Percentiles rank a stretch among this genome's conserved stretches.
These are phyloP conservation scores for Fonsecaea pedrosoi DNA, from an alignment of 2,329 filamentous ascomycete species.

Conservation along the genomic window DNA sequence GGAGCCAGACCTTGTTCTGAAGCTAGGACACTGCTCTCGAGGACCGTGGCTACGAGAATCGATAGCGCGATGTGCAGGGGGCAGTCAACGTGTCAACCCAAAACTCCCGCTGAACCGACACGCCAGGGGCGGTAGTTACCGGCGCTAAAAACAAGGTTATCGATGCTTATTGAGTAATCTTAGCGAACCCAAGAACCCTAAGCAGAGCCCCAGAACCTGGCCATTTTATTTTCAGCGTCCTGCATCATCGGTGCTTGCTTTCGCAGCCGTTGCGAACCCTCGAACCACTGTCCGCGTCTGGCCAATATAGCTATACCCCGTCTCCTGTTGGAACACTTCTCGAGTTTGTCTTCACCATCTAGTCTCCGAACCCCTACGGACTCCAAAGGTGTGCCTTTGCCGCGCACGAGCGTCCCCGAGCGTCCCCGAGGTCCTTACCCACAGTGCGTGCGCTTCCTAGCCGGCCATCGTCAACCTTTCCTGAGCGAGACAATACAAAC, in stretches of 20 bases:
- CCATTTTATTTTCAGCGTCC: conserved; percentile 20
- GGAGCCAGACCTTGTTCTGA: background rate
- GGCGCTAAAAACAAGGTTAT: conserved; percentile 30
- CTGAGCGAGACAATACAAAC: conserved; percentile 1
- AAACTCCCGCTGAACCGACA: background rate
- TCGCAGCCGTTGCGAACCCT: background rate
- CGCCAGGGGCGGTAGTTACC: conserved; percentile 19
- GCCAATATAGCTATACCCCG: background rate
- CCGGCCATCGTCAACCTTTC: background rate
- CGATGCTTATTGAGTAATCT: conserved; percentile 23
- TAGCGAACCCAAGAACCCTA: conserved; percentile 16
- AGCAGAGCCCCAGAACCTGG: conserved; percentile 7
- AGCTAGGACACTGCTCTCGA: background rate
- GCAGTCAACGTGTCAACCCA: background rate
- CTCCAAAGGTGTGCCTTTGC: conserved; percentile 1
- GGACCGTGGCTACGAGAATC: background rate
- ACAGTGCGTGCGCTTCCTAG: background rate
- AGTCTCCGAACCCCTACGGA: background rate
- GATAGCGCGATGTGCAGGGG: background rate
- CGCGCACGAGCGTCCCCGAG: conserved; percentile 11
- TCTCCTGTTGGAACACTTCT: background rate
- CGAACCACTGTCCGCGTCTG: background rate
- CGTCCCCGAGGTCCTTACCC: conserved; percentile 8
- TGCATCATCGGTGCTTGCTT: conserved; percentile 5
- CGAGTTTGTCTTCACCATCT: background rate